phyloP scores from a whole-genome alignment of 2,329 filamentous ascomycete species.

The Fusarium dimerum region DNA sequence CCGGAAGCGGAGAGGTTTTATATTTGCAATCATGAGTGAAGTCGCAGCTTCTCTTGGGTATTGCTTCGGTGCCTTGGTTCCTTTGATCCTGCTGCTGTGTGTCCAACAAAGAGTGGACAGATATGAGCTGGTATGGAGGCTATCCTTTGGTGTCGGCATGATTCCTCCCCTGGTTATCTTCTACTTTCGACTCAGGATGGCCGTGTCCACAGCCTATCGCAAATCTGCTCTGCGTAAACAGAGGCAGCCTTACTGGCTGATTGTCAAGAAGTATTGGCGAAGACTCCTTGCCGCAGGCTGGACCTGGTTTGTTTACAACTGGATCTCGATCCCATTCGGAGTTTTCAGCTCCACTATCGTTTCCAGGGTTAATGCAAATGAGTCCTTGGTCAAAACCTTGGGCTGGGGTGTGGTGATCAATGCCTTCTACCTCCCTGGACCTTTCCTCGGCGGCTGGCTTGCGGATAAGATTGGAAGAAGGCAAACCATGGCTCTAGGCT shows the following conservation, averaged over 20 bases:
- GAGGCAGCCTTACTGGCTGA: conserved; percentile 45
- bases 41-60: conserved; percentile 51
- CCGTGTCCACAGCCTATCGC: conserved; percentile 48
- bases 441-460: conserved; percentile 46
- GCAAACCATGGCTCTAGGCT: conserved; percentile 52
- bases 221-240: conserved; percentile 46
- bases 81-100: conserved; percentile 51
- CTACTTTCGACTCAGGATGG: conserved; percentile 53
- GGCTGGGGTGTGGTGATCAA: conserved; percentile 49
- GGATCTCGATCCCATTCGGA: conserved; percentile 54
- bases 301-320: conserved; percentile 55
- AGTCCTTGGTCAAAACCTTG: conserved; percentile 41
- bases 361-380: conserved; percentile 38
- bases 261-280: conserved; percentile 48
- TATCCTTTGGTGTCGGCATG: conserved; percentile 49
- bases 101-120: conserved; percentile 43
- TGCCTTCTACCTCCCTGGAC: conserved; percentile 49
- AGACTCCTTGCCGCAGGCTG: conserved; percentile 47
- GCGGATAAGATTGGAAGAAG: conserved; percentile 49
- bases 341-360: conserved; percentile 56
- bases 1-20: conserved; percentile 50
- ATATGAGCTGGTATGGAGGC: conserved; percentile 47
- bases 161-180: conserved; percentile 51
- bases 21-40: conserved; percentile 56
- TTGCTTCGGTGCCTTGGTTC: conserved; percentile 48